Base-by-base conservation (phyloP, 306 rosid genomes). In the Dryas drummondii region DNA sequence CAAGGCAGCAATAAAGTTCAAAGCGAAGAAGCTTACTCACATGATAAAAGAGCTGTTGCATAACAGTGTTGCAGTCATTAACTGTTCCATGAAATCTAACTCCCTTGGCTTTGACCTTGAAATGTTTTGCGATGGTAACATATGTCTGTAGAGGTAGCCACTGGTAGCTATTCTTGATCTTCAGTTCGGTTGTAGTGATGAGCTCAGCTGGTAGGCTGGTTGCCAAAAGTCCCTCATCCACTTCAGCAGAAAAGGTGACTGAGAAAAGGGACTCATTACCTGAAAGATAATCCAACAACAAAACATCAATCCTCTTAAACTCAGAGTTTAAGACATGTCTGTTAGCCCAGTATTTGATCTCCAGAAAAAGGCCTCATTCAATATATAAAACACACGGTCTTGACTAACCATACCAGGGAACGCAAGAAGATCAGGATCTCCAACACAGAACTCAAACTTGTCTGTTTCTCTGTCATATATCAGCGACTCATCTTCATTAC, bases 111-210 rank as follows among this genome's bases (percentile, higher is more conserved):
- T 85, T 87, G 70, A 88, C 92, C 11, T 66, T 86, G 70, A 88
- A 88, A 79, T 93, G 98, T 79, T 90, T 22, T 76, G 98, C 84
- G 86, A 92, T 92, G 17, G 94, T 82, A 37, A 92, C 96, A 71
- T 90, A 92, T 72, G 98, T 88, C 76, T 84, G 96, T 79, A 90
- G 90, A 76, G 93, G 90, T 54, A 86, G 94, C 98, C 98, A 93
- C 64, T 73, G 87, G 74, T 84, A 78, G 71, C 78, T 84, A 44
- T 71, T 69, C 71, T 60, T 81, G 32, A 80, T 79, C 88, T 82
- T 87, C 82, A 93, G 64, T 76, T 93, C 98, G 41, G 92, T 89
- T 60, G 94, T 80, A 45, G 83, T 77, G 81, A 89, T 83, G 80
- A 93, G 84, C 77, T 86, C 87, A 44, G 89, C 76, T 7, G 98